Conservation (phyloP, 1,284 basidiomycete genomes). For the Sphagnurus paluster region DNA sequence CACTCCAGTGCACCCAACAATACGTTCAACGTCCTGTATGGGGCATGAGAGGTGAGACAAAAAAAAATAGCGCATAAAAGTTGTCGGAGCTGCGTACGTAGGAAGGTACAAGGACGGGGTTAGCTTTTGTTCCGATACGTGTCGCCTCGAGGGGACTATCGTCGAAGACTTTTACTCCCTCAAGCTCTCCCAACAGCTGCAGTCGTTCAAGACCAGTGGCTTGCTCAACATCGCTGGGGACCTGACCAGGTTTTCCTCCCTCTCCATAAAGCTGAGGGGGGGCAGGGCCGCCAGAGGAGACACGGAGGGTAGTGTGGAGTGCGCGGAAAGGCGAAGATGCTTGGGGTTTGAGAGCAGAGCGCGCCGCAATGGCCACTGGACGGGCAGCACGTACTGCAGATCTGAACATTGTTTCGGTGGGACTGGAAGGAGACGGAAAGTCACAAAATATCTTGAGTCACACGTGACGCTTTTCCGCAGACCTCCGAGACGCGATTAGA, state of each 20-base stretch:
- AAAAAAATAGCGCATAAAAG: background rate
- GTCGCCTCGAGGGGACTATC: slow-evolving; percentile 83
- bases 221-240: slow-evolving; percentile 87
- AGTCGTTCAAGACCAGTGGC: slow-evolving; percentile 96
- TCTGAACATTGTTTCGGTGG: slow-evolving; percentile 35
- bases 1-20: slow-evolving; percentile 89
- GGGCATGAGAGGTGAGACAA: slow-evolving; percentile 1
- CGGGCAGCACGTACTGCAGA: slow-evolving; percentile 41
- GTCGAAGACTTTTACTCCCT: slow-evolving; percentile 93
- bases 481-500: slow-evolving; percentile 11
- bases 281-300: slow-evolving; percentile 48
- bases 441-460: slow-evolving; percentile 20
- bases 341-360: slow-evolving; percentile 28
- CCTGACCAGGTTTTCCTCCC: slow-evolving; percentile 74
- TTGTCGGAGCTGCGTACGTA: slow-evolving; percentile 58
- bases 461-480: slow-evolving; percentile 22
- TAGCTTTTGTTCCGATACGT: slow-evolving; percentile 84
- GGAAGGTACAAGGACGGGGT: slow-evolving; percentile 89
- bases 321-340: slow-evolving; percentile 42
- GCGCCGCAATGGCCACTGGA: slow-evolving; percentile 34
- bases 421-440: slow-evolving; percentile 25
- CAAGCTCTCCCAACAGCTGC: slow-evolving; percentile 86
- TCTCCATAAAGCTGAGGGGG: slow-evolving; percentile 73
- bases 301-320: slow-evolving; percentile 55
- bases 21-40: slow-evolving; percentile 71